Percentiles rank a stretch among this genome's conserved stretches.
Conservation (phyloP, 1,139 yeast species). For the Blastobotrys proliferans region DNA sequence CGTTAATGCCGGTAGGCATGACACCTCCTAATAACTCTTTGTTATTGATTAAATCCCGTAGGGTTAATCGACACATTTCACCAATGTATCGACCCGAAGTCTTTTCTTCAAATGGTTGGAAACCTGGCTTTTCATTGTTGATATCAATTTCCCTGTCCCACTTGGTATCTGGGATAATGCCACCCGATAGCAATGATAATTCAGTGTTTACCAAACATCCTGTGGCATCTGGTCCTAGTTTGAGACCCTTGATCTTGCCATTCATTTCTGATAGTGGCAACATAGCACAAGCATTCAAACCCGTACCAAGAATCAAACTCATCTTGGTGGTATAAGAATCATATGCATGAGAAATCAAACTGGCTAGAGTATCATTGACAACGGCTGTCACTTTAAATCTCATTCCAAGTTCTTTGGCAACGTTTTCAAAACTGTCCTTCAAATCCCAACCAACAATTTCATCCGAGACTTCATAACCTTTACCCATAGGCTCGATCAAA, state of each 20-base stretch:
- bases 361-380: constrained; percentile 88
- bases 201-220: constrained; percentile 34
- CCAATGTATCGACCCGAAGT: constrained; percentile 88
- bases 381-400: constrained; percentile 68
- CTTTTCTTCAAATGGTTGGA: constrained; percentile 81
- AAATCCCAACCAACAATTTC: constrained; percentile 77
- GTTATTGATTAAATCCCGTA: constrained; percentile 66
- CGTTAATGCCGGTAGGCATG: constrained; percentile 26
- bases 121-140: constrained; percentile 66
- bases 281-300: constrained; percentile 58
- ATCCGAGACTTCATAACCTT: constrained; percentile 68
- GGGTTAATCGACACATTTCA: constrained; percentile 66
- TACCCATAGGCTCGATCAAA: constrained; percentile 80
- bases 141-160: constrained; percentile 70
- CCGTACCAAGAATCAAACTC: constrained; percentile 88
- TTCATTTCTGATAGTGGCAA: constrained; percentile 20
- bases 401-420: constrained; percentile 48
- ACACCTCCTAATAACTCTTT: constrained; percentile 45
- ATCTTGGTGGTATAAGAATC: constrained; percentile 59
- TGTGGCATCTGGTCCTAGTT: constrained; percentile 9
- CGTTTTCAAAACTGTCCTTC: constrained; percentile 57
- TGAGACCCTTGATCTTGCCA: constrained; percentile 11
- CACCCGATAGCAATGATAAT: constrained; percentile 32
- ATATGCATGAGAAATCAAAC: constrained; percentile 75
- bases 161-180: constrained; percentile 61